Evolutionary conservation across 2,329 filamentous ascomycete species (phyloP), one percentile per base, ranked within the genome.

Genomic region (Neopestalotiopsis sp.): DNA sequence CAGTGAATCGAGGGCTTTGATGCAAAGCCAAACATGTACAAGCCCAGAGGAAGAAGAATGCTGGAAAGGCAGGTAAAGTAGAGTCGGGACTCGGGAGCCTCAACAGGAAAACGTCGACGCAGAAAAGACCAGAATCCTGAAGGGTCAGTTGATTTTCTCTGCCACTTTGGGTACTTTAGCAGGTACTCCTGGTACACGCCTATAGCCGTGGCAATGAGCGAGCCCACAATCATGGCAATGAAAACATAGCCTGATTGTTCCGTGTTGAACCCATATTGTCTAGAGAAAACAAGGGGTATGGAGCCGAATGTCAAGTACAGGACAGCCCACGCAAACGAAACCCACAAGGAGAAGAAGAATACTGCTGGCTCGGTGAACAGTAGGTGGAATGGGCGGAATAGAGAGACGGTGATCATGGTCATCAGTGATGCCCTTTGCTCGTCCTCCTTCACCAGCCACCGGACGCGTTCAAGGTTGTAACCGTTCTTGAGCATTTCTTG

Each of bases 341-440:
- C 91, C 95, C 95, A 98, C 0, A 97, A 84, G 0, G 92, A 94
- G 82, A 98, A 98, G 83, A 89, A 94, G 80, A 94, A 94, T 14
- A 95, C 92, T 10, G 94, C 90, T 0, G 92, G 91, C 73, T 95
- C 92, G 0, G 92, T 94, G 72, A 91, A 82, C 17, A 95, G 88
- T 1, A 95, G 85, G 74, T 91, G 89, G 78, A 97, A 97, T 0
- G 94, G 94, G 0, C 94, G 88, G 71, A 89, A 90, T 6, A 95
- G 80, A 0, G 93, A 96, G 13, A 93, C 89, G 5, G 84, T 83
- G 66, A 97, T 90, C 88, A 95, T 93, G 69, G 86, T 88, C 20
- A 76, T 74, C 12, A 97, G 78, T 0, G 90, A 91, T 32, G 88
- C 88, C 4, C 93, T 87, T 73, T 95, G 89, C 75, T 96, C 93